Evolutionary conservation across 2,329 filamentous ascomycete genomes (phyloP).

Genomic region (Lecanicillium sp.): DNA sequence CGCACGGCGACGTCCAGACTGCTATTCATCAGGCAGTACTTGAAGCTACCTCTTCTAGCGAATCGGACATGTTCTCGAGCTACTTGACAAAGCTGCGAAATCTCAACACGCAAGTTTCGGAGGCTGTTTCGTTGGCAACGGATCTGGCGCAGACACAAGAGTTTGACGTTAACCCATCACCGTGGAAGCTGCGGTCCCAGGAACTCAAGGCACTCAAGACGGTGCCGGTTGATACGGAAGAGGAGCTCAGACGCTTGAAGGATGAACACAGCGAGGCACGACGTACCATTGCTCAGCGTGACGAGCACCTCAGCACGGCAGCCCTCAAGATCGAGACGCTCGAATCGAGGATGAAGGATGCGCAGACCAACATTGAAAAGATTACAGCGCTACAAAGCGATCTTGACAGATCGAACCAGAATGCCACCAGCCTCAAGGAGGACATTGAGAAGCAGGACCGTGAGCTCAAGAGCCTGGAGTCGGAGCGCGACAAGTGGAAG

Average conservation of each 20-base stretch:
- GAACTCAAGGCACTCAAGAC: slow-evolving; percentile 78
- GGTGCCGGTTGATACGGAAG: slow-evolving; percentile 73
- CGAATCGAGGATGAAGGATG: slow-evolving; percentile 79
- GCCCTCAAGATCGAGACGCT: slow-evolving; percentile 91
- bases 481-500: slow-evolving; percentile 63
- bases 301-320: slow-evolving; percentile 78
- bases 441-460: slow-evolving; percentile 61
- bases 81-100: slow-evolving; percentile 60
- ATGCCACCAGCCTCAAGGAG: slow-evolving; percentile 47
- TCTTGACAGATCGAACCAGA: slow-evolving; percentile 44
- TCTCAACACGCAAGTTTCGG: slow-evolving; percentile 56
- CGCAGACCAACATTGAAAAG: slow-evolving; percentile 65
- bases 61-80: slow-evolving; percentile 62
- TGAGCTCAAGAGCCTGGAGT: slow-evolving; percentile 56
- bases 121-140: slow-evolving; percentile 61
- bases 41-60: slow-evolving; percentile 43
- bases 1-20: slow-evolving; percentile 56
- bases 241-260: slow-evolving; percentile 72
- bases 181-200: slow-evolving; percentile 77
- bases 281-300: slow-evolving; percentile 61
- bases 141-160: slow-evolving; percentile 68
- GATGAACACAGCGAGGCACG: slow-evolving; percentile 75
- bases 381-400: slow-evolving; percentile 58
- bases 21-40: slow-evolving; percentile 49
- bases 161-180: slow-evolving; percentile 67